Conservation (phyloP, 139 green algal species). For the Coelastrella sp. region DNA sequence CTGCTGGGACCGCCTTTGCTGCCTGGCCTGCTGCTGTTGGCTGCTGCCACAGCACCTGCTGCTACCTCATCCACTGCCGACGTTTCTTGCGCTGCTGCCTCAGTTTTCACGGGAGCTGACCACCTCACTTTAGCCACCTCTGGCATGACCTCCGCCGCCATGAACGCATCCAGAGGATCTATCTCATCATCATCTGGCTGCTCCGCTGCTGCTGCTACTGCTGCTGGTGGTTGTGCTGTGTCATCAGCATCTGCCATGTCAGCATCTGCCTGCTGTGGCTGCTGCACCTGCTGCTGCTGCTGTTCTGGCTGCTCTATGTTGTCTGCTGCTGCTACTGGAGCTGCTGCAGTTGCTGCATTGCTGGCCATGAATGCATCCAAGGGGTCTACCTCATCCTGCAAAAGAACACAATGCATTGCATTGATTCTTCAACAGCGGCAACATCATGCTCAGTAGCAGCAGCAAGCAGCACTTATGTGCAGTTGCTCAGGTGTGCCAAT, state of each 20-base stretch:
- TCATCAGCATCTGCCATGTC: background rate
- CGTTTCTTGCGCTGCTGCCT: background rate
- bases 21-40: conserved; percentile 22
- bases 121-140: conserved; percentile 47
- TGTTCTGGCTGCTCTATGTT: conserved; percentile 13
- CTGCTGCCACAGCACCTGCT: conserved; percentile 8
- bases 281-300: conserved; percentile 20
- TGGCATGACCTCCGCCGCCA: conserved; percentile 69
- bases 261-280: conserved; percentile 19
- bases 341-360: conserved; percentile 52
- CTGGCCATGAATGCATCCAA: conserved; percentile 96
- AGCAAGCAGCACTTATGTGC: too few relatives aligned
- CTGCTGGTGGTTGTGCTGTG: background rate
- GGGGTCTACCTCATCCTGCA: conserved; percentile 88
- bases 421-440: background rate
- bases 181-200: conserved; percentile 78
- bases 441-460: too few relatives aligned
- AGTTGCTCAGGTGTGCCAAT: too few relatives aligned
- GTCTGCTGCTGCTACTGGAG: conserved; percentile 11
- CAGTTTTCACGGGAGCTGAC: background rate
- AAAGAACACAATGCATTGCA: background rate
- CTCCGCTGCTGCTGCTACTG: conserved; percentile 18
- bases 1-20: conserved; percentile 36
- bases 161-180: conserved; percentile 97
- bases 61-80: conserved; percentile 19